phyloP scores from a whole-genome alignment of 768 basidiomycete genomes.

The Tubosaeta sp. region DNA sequence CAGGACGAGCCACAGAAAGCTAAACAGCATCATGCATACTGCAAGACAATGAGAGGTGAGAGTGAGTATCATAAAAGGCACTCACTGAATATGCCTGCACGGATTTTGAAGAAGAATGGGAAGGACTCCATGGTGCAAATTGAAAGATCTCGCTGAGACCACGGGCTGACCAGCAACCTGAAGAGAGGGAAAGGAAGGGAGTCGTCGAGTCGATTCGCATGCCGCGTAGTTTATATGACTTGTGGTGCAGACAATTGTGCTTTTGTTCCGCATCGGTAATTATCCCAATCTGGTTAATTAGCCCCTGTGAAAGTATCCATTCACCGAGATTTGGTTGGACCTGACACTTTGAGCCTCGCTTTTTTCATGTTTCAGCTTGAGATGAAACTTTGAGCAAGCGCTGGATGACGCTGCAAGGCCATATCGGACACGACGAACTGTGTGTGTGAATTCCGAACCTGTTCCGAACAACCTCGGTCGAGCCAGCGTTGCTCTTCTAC shows the following conservation, averaged over 20 bases:
- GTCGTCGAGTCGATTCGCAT: background rate
- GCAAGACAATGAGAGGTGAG: background rate
- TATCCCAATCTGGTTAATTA: conserved; percentile 3
- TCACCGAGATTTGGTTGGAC: background rate
- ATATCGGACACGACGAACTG: background rate
- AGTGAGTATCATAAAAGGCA: background rate
- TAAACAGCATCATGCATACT: conserved; percentile 43
- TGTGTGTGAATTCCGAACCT: background rate
- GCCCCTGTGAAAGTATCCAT: conserved; percentile 11
- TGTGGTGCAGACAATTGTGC: conserved; percentile 14
- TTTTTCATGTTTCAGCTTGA: background rate
- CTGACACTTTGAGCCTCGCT: background rate
- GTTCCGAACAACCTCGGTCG: background rate
- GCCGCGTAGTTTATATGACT: conserved; percentile 5
- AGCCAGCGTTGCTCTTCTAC: background rate
- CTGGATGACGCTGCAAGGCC: background rate
- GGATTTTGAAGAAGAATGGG: conserved; percentile 29
- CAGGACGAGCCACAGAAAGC: conserved; percentile 47
- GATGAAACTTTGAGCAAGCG: background rate
- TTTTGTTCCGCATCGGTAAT: conserved; percentile 17
- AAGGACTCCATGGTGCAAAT: conserved; percentile 26
- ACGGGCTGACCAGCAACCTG: conserved; percentile 19
- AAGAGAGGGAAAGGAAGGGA: conserved; percentile 7
- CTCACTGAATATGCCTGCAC: conserved; percentile 29
- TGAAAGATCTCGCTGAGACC: conserved; percentile 21